phyloP scores from a whole-genome alignment of 2,329 filamentous ascomycete species.

The Geosmithia flava region DNA sequence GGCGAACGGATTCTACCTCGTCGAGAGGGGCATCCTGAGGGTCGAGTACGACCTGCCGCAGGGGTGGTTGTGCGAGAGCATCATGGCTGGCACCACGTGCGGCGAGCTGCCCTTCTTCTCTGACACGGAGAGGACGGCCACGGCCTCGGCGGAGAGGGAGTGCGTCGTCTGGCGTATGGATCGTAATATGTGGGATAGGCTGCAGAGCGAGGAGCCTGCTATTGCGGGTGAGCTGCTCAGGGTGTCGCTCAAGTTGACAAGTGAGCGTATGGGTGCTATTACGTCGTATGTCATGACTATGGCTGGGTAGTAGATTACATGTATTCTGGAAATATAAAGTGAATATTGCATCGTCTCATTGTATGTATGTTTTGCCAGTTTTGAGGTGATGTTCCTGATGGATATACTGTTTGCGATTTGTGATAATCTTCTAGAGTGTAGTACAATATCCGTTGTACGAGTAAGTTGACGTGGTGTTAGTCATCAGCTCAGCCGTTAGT shows the following conservation, averaged over 20 bases:
- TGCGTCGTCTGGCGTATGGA: slow-evolving; percentile 76
- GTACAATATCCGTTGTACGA: too few species aligned
- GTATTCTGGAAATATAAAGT: background rate
- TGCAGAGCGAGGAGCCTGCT: slow-evolving; percentile 63
- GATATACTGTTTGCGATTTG: too few species aligned
- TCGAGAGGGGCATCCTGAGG: slow-evolving; percentile 80
- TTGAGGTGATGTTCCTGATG: too few species aligned
- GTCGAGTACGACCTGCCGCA: slow-evolving; percentile 88
- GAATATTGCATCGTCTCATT: background rate
- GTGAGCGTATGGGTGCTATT: slow-evolving; percentile 72
- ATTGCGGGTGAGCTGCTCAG: slow-evolving; percentile 75
- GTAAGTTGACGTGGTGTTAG: too few species aligned
- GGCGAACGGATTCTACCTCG: slow-evolving; percentile 76
- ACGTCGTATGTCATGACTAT: slow-evolving; percentile 42
- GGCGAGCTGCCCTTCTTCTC: slow-evolving; percentile 95
- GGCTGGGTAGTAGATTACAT: slow-evolving; percentile 13
- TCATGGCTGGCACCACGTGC: slow-evolving; percentile 87
- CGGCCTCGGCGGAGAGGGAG: slow-evolving; percentile 70
- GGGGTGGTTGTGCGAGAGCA: slow-evolving; percentile 78
- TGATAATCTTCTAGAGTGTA: too few species aligned
- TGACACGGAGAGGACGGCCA: slow-evolving; percentile 77
- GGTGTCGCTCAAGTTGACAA: slow-evolving; percentile 86
- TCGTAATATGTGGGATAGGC: slow-evolving; percentile 52
- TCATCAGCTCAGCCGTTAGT: too few species aligned
- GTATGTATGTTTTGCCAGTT: slow-evolving; percentile 1